Percentiles rank a stretch among this genome's conserved stretches.
These are phyloP conservation scores for Curvularia sp. DNA, from an alignment of 2,329 filamentous ascomycete species.

Conservation along the genomic window DNA sequence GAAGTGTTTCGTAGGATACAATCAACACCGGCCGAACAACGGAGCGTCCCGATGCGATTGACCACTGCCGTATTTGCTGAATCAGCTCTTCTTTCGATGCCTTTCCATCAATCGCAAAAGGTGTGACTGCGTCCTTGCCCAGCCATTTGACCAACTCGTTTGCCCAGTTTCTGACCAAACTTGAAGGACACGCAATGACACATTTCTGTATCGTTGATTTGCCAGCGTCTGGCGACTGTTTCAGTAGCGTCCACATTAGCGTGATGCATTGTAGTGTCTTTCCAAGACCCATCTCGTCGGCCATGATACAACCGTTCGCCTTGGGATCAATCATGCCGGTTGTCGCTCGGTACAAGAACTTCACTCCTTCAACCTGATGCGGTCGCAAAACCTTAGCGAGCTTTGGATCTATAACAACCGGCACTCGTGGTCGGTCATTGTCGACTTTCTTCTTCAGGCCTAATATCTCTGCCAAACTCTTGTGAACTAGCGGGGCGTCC, in stretches of 20 bases:
- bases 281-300: constrained; percentile 97
- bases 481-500: constrained; percentile 85
- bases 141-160: constrained; percentile 98
- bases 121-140: constrained; percentile 85
- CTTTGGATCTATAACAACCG: constrained; percentile 92
- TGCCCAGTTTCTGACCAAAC: constrained; percentile 96
- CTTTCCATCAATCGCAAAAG: constrained; percentile 97
- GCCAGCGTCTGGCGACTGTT: constrained; percentile 94
- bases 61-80: constrained; percentile 91
- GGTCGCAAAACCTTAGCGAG: constrained; percentile 89
- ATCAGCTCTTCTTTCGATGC: constrained; percentile 92
- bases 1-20: constrained; percentile 94
- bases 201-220: constrained; percentile 94
- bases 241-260: constrained; percentile 93
- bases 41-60: constrained; percentile 85
- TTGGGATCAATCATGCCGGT: constrained; percentile 95
- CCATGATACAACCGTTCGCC: constrained; percentile 98
- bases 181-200: constrained; percentile 95
- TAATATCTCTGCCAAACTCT: constrained; percentile 92
- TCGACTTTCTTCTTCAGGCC: constrained; percentile 92
- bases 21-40: constrained; percentile 94
- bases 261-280: constrained; percentile 98
- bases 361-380: constrained; percentile 97
- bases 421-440: constrained; percentile 84
- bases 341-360: constrained; percentile 93